Percentiles rank a stretch among this genome's conserved stretches.
These are phyloP conservation scores for Mycena floridula DNA, from an alignment of 768 basidiomycete genomes.

Conservation along the genomic window DNA sequence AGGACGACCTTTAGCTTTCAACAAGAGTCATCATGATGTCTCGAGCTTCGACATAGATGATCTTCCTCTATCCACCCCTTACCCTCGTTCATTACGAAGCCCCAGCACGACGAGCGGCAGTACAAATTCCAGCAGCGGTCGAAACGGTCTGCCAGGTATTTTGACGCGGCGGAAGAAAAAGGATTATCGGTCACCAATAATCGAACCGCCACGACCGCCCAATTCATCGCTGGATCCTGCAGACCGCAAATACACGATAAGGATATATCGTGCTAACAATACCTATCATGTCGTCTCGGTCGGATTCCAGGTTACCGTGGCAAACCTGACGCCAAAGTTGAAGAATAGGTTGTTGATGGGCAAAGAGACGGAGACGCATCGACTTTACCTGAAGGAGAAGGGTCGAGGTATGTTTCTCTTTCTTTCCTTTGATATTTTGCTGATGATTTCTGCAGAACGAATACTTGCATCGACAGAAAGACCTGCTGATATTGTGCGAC, in stretches of 20 bases:
- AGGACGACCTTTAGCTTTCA: no score
- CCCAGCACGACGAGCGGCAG: no score
- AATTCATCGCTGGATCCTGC: no score
- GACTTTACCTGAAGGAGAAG: slow-evolving; percentile 68
- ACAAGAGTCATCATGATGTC: no score
- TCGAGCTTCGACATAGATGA: no score
- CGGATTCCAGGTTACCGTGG: slow-evolving; percentile 58
- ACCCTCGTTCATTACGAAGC: no score
- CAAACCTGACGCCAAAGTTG: slow-evolving; percentile 55
- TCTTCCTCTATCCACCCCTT: no score
- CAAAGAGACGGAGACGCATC: slow-evolving; percentile 53
- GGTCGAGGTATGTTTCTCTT: slow-evolving; percentile 48
- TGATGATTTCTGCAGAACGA: slow-evolving; percentile 72
- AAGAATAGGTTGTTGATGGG: slow-evolving; percentile 49
- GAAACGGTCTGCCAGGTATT: no score
- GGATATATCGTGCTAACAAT: slow-evolving; percentile 72
- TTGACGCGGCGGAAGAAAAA: no score
- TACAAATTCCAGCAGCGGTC: no score
- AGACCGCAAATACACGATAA: slow-evolving; percentile 59
- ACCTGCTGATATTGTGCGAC: slow-evolving; percentile 79
- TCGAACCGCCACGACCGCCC: no score
- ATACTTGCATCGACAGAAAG: slow-evolving; percentile 74
- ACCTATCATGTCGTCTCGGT: slow-evolving; percentile 68
- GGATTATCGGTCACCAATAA: no score
- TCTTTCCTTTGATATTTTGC: slow-evolving; percentile 1